Conservation (phyloP, 345 rosid species). For the Barbarea vulgaris region DNA sequence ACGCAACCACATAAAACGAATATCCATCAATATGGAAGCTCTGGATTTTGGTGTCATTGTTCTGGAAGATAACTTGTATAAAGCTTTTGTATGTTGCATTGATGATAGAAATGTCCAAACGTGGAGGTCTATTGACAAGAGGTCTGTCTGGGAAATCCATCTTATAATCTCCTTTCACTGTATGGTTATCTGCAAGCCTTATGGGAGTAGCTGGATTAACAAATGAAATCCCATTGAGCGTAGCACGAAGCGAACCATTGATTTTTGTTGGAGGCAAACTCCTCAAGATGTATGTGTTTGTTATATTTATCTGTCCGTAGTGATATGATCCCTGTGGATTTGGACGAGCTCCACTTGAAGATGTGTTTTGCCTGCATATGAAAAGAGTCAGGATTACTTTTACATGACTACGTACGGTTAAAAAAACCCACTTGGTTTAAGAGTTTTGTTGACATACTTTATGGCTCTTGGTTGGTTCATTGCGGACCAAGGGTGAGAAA, state of each 20-base stretch:
- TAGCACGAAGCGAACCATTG: conserved; percentile 61
- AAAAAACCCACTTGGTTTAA: neutral
- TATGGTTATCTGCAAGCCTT: conserved; percentile 69
- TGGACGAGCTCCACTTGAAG: conserved; percentile 96
- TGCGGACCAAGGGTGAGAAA: conserved; percentile 76
- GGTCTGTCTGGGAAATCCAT: conserved; percentile 81
- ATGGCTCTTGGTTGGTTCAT: conserved; percentile 87
- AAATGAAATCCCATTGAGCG: conserved; percentile 87
- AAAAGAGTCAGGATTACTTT: neutral
- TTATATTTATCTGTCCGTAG: conserved; percentile 82
- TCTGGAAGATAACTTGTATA: conserved; percentile 79
- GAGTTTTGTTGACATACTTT: conserved; percentile 51
- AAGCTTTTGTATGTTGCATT: conserved; percentile 89
- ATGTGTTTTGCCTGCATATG: conserved; percentile 67
- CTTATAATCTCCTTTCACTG: conserved; percentile 80
- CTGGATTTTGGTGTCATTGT: conserved; percentile 84
- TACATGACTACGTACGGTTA: neutral
- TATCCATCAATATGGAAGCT: conserved; percentile 90
- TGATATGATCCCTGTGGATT: conserved; percentile 96
- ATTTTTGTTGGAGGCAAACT: conserved; percentile 67
- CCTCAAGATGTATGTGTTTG: conserved; percentile 63
- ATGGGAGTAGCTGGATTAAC: conserved; percentile 66
- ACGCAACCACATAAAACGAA: conserved; percentile 88
- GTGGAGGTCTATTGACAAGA: conserved; percentile 51
- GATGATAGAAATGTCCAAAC: conserved; percentile 61